Conservation (phyloP, 225 moss, liverwort and hornwort species). For the Sphagnum tenellum region DNA sequence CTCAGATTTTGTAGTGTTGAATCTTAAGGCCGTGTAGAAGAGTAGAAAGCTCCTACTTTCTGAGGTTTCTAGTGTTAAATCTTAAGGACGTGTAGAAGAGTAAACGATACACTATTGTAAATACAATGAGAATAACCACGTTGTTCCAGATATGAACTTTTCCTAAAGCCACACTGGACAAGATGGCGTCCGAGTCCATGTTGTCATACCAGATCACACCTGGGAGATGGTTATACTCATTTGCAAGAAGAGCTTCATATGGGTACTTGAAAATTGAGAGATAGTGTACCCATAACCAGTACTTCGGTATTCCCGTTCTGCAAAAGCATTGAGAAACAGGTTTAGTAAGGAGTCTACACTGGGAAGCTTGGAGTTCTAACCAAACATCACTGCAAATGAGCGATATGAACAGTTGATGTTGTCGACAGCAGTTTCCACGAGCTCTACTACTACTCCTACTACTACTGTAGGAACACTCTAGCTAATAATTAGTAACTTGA, state of each 20-base stretch:
- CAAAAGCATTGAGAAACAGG: too few species aligned
- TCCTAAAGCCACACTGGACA: background rate
- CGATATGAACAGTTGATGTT: too few species aligned
- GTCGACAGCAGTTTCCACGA: too few species aligned
- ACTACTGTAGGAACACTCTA: too few species aligned
- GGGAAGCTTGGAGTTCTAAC: too few species aligned
- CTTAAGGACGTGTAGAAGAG: conserved; percentile 19
- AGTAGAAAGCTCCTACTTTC: background rate
- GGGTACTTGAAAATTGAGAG: conserved; percentile 20
- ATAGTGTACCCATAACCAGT: conserved; percentile 18
- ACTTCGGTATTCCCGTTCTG: conserved; percentile 4
- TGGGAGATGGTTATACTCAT: conserved; percentile 10
- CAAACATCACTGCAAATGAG: too few species aligned
- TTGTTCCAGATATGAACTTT: background rate
- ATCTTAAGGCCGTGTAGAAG: conserved; percentile 2
- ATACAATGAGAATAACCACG: background rate
- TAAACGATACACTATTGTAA: conserved; percentile 16
- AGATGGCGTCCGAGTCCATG: background rate
- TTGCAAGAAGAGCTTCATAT: conserved; percentile 15
- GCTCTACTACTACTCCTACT: too few species aligned
- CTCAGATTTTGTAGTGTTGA: conserved; percentile 15
- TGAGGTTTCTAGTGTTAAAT: conserved; percentile 17
- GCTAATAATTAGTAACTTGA: too few species aligned
- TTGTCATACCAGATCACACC: background rate
- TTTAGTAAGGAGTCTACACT: too few species aligned